Evolutionary conservation across 78 protist genomes (phyloP).

Genomic region (Protostelium mycophagum): DNA sequence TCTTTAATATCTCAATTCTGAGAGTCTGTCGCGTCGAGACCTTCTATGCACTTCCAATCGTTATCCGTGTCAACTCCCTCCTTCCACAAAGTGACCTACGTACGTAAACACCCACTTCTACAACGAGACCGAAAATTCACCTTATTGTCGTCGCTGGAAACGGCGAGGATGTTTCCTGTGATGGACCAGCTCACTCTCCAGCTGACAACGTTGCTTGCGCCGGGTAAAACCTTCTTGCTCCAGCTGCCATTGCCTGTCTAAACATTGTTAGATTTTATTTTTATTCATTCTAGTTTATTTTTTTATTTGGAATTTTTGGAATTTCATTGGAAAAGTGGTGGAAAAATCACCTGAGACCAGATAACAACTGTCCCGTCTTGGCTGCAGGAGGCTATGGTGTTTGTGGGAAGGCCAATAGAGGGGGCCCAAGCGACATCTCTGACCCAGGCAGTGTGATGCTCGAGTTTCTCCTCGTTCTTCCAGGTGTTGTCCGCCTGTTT

Average conservation of each 20-base stretch:
- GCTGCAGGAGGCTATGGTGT: slow-evolving; percentile 84
- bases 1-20: neutral
- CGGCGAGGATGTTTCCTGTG: slow-evolving; percentile 83
- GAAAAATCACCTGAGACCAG: slow-evolving; percentile 77
- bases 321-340: too few relatives aligned
- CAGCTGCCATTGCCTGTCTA: slow-evolving; percentile 20
- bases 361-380: slow-evolving; percentile 78
- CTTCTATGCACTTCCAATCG: slow-evolving; percentile 41
- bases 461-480: slow-evolving; percentile 25
- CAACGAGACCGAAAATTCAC: slow-evolving; percentile 9
- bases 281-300: too few relatives aligned
- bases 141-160: slow-evolving; percentile 75
- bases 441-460: slow-evolving; percentile 95
- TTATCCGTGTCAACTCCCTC: slow-evolving; percentile 32
- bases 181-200: slow-evolving; percentile 90
- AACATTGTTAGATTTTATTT: too few relatives aligned
- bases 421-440: slow-evolving; percentile 98
- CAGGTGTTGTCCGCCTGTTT: slow-evolving; percentile 25
- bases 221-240: slow-evolving; percentile 38
- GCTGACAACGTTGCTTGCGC: slow-evolving; percentile 52
- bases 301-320: too few relatives aligned
- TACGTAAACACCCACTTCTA: neutral
- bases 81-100: slow-evolving; percentile 47
- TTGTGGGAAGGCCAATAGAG: slow-evolving; percentile 42
- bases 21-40: neutral